These are phyloP conservation scores for Grammothele lineata DNA, from an alignment of 768 basidiomycete genomes.

Conservation along the genomic window DNA sequence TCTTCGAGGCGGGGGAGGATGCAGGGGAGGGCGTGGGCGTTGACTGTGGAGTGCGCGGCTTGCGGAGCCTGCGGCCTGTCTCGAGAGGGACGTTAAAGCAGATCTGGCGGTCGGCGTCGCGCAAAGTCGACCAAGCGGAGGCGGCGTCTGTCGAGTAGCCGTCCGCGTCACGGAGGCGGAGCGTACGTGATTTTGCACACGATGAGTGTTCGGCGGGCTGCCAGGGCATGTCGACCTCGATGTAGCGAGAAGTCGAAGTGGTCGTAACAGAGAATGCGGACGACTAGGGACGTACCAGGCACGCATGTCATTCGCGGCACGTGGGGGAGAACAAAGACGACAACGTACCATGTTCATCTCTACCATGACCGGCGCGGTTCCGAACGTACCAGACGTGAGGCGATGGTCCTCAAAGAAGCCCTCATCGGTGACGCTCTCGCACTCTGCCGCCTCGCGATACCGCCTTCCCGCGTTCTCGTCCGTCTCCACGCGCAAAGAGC, in stretches of 20 bases:
- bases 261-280: constrained; percentile 33
- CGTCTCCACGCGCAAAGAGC: too few species aligned
- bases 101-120: constrained; percentile 13
- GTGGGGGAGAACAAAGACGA: too few species aligned
- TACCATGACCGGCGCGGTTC: constrained; percentile 21
- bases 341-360: constrained; percentile 24
- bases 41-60: constrained; percentile 9
- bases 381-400: constrained; percentile 15
- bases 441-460: background rate
- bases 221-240: constrained; percentile 26
- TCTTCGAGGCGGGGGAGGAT: background rate
- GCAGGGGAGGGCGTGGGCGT: background rate
- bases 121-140: constrained; percentile 21
- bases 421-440: constrained; percentile 18
- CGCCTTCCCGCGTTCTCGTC: background rate
- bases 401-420: constrained; percentile 24
- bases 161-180: background rate
- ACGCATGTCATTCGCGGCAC: background rate
- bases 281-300: constrained; percentile 18
- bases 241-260: constrained; percentile 32
- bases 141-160: constrained; percentile 2
- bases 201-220: background rate
- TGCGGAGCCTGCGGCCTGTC: constrained; percentile 15
- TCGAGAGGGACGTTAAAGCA: constrained; percentile 20
- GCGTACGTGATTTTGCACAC: too few species aligned